These are phyloP conservation scores for Neurospora sp. DNA, from an alignment of 495 filamentous ascomycete species.

Conservation along the genomic window DNA sequence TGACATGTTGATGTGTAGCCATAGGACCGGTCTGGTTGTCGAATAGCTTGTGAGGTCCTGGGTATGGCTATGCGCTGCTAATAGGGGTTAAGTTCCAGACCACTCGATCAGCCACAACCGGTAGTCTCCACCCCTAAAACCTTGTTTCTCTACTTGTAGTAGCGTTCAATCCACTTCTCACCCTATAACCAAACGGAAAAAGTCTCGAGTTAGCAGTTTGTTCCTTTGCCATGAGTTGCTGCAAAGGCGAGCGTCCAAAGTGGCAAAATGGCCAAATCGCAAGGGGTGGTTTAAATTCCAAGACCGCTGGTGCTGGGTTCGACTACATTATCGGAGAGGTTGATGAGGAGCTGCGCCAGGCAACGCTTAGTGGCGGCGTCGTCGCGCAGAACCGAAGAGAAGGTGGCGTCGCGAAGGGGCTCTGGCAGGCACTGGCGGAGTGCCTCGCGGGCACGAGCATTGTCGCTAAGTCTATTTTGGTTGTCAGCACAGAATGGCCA, in stretches of 20 bases:
- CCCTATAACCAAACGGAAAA: constrained; percentile 2
- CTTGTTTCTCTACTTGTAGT: constrained; percentile 3
- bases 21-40: background rate
- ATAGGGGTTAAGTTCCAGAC: background rate
- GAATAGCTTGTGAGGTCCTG: background rate
- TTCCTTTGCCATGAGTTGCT: background rate
- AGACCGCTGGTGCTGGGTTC: constrained; percentile 38
- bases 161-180: constrained; percentile 17
- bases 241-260: background rate
- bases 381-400: constrained; percentile 90
- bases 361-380: constrained; percentile 98
- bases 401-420: constrained; percentile 91
- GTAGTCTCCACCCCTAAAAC: background rate
- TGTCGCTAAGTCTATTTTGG: constrained; percentile 70
- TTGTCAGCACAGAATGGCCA: constrained; percentile 6
- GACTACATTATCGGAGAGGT: constrained; percentile 85
- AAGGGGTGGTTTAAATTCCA: constrained; percentile 14
- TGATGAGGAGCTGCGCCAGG: constrained; percentile 91
- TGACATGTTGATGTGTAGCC: background rate
- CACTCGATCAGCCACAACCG: background rate
- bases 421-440: constrained; percentile 95
- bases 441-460: constrained; percentile 89
- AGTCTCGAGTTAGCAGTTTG: background rate
- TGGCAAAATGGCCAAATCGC: background rate
- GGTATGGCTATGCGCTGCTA: background rate